phyloP scores from a whole-genome alignment of 768 basidiomycete species.

The Phaffia tasmanica region DNA sequence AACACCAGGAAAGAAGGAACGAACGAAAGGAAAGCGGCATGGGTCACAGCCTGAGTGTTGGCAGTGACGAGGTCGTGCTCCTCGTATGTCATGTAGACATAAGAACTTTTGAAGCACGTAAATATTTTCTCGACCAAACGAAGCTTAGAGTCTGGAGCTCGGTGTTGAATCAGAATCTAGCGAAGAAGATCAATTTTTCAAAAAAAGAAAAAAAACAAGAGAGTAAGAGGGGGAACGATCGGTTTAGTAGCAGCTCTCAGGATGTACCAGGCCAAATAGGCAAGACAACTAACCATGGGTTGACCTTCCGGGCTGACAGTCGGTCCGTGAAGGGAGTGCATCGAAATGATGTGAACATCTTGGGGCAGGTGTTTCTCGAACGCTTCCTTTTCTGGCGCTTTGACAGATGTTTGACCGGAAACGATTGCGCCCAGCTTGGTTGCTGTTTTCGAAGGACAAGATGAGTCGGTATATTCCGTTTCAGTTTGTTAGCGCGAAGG shows the following conservation, averaged over 20 bases:
- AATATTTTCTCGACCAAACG: constrained; percentile 71
- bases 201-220: not conserved
- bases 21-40: constrained; percentile 91
- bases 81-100: constrained; percentile 87
- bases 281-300: constrained; percentile 55
- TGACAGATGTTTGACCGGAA: constrained; percentile 91
- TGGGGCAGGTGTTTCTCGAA: constrained; percentile 77
- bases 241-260: not conserved
- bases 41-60: constrained; percentile 95
- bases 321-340: constrained; percentile 91
- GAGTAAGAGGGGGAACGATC: not conserved
- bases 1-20: constrained; percentile 19
- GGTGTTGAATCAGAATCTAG: constrained; percentile 79
- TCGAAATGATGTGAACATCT: constrained; percentile 80
- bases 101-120: constrained; percentile 64
- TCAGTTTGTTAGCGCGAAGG: not conserved
- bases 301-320: constrained; percentile 77
- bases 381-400: constrained; percentile 79
- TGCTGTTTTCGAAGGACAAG: constrained; percentile 43
- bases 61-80: constrained; percentile 94
- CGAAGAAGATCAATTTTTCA: not conserved
- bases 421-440: constrained; percentile 88
- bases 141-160: constrained; percentile 63
- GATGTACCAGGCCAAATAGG: not conserved
- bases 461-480: not conserved